Evolutionary conservation across 139 green algal genomes (phyloP).

Genomic region (Coccomyxa sp.): DNA sequence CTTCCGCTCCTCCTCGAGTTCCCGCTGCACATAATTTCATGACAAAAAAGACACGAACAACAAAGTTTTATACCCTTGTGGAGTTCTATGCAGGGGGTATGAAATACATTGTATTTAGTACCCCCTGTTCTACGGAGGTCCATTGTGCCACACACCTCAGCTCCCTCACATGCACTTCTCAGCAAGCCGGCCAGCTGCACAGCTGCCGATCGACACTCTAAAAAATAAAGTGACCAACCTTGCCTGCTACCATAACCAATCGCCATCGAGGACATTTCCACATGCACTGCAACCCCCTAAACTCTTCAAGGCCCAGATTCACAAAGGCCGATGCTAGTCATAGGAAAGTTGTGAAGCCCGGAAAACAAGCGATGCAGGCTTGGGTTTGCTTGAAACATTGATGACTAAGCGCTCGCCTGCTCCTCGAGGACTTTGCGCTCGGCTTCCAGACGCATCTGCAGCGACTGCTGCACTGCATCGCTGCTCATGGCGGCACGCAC

Average conservation of each 20-base stretch:
- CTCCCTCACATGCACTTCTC: too few relatives aligned
- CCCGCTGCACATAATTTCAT: slow-evolving; percentile 41
- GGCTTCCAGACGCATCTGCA: slow-evolving; percentile 37
- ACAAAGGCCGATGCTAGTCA: too few relatives aligned
- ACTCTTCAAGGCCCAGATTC: too few relatives aligned
- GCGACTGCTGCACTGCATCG: slow-evolving; percentile 44
- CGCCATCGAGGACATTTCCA: too few relatives aligned
- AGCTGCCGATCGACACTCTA: too few relatives aligned
- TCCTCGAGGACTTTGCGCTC: slow-evolving; percentile 46
- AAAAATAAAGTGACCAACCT: too few relatives aligned
- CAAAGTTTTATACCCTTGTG: neutral
- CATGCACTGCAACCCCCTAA: too few relatives aligned
- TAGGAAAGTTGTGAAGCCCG: too few relatives aligned
- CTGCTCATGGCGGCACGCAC: slow-evolving; percentile 40
- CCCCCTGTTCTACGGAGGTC: neutral
- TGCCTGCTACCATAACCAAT: too few relatives aligned
- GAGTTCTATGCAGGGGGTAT: neutral
- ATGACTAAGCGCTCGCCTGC: slow-evolving; percentile 19
- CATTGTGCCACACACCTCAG: too few relatives aligned
- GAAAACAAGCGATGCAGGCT: too few relatives aligned
- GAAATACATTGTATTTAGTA: neutral
- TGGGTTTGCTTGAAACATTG: neutral
- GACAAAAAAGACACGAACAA: neutral
- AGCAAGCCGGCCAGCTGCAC: too few relatives aligned
- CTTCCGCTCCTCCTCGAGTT: slow-evolving; percentile 42